Base-by-base conservation (phyloP, 768 basidiomycete genomes). In the Strobilomyces echinocephalus region DNA sequence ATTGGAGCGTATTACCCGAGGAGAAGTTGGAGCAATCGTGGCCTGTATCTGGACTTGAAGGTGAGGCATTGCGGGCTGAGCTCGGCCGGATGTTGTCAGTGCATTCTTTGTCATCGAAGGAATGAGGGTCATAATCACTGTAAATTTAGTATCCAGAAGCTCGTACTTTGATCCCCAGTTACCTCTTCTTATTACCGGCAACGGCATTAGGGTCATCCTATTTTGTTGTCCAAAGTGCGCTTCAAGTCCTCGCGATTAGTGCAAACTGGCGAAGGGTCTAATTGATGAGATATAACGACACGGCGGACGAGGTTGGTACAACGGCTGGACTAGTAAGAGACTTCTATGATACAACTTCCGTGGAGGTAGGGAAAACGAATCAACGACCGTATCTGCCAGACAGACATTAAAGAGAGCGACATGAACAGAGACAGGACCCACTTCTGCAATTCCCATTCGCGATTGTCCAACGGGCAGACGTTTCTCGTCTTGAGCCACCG, bases 401-500 rank as follows among this genome's bases (percentile, higher is more conserved):
- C 3, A 46, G 31, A 33, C 4, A 15, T 57, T 35, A 31, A 50
- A 43, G n/a, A 30, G 38, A 14, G 15, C 50, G 51, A 18, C 52
- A 42, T 24, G 28, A 31, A 46, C 12, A 21, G 2, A 46, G 18
- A 50, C 16, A 18, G 6, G n/a, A 78, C 88, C 60, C 71, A 94
- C 91, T 94, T 95, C 73, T 97, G 93, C 68, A 97, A 72, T 67
- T 97, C 93, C 93, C 93, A 97, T 69, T 97, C 93, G 64, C 94
- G 82, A 72, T 97, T 97, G 72, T 95, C 94, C 55, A 95, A 72
- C 5, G 93, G 93, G 70, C 93, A 95, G 30, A 95, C 93, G 63
- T 95, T 94, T 60, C 93, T 80, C 20, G 97, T 98, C 80, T 98
- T 99, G 57, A 99, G 79, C 97, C 97, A 99, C 42, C 97, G 85